Base-by-base conservation (phyloP, 495 filamentous ascomycete species). In the Beverwykella pulmonaria region DNA sequence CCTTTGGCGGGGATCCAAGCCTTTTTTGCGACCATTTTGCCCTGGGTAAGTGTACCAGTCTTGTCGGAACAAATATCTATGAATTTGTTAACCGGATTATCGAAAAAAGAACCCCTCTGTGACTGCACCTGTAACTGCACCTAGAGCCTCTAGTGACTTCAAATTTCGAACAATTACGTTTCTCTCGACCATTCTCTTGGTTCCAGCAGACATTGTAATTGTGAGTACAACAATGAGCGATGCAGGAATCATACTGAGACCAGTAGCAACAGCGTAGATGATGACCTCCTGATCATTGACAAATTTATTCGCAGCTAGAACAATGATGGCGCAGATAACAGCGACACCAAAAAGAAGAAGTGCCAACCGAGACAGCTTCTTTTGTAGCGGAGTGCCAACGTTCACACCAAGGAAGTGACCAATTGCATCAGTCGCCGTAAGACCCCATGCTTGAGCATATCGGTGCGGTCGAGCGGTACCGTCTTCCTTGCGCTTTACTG, bases 151-250 rank as follows among this genome's bases (percentile, higher is more conserved):
- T 7, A 90, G 72, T 1, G 85, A 83, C 29, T 88, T 82, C 47
- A 90, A 80, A 67, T 87, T 88, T 26, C 89, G 82, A 17, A 92
- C 87, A 71, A 91, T 87, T 36, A 90, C 88, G 71, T 91, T 76
- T 39, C 87, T 79, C 68, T 86, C 78, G 4, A 87, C 87, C 89
- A 92, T 92, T 26, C 87, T 83, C 75, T 87, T 88, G 5, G 87
- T 89, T 26, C 88, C 89, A 19, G 88, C 85, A 9, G 89, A 86
- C 85, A 91, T 90, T 19, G 88, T 91, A 64, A 91, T 90, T 0
- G 89, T 91, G 65, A 92, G 73, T 41, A 91, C 88, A 41, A 90
- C 89, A 39, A 91, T 87, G 54, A 92, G 79, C 63, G 86, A 88
- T 57, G 89, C 89, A 4, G 89, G 89, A 69, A 92, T 90, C 82